Percentiles rank a stretch among this genome's conserved stretches.
Evolutionary conservation across 257 asterid species (phyloP).

Genomic region (Salvia hispanica): DNA sequence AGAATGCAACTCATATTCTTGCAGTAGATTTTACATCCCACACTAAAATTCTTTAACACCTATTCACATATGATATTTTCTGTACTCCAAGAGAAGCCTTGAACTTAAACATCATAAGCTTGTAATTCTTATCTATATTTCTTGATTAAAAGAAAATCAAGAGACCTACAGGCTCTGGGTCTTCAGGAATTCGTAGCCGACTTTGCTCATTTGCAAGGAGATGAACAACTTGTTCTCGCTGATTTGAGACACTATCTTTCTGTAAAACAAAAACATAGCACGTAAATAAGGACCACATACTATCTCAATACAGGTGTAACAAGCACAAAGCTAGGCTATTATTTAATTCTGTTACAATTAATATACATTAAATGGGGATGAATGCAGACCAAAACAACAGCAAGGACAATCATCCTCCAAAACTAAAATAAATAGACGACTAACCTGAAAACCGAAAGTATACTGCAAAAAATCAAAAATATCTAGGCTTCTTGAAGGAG

Average conservation of each 20-base stretch:
- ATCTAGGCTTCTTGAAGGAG: conserved; percentile 72
- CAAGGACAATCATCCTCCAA: conserved; percentile 8
- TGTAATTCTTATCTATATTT: neutral
- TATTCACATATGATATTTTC: conserved; percentile 7
- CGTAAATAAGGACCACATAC: neutral
- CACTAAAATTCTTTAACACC: conserved; percentile 21
- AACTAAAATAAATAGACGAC: conserved; percentile 32
- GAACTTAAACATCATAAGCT: conserved; percentile 9
- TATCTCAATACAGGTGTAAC: neutral
- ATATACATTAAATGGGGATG: conserved; percentile 18
- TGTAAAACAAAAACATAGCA: conserved; percentile 43
- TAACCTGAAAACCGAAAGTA: conserved; percentile 92
- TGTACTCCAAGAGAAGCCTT: conserved; percentile 8
- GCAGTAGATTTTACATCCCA: conserved; percentile 12
- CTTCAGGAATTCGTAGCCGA: conserved; percentile 78
- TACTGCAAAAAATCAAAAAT: conserved; percentile 79
- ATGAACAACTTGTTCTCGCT: conserved; percentile 89
- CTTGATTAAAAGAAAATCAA: conserved; percentile 8
- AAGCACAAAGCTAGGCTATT: neutral
- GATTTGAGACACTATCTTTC: conserved; percentile 91
- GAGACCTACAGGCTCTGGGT: conserved; percentile 77
- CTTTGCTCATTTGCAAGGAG: conserved; percentile 96
- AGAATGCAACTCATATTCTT: conserved; percentile 18
- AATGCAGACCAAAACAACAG: neutral
- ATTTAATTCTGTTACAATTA: neutral